phyloP scores from a whole-genome alignment of 257 asterid species.

The Solanum sejunctum region DNA sequence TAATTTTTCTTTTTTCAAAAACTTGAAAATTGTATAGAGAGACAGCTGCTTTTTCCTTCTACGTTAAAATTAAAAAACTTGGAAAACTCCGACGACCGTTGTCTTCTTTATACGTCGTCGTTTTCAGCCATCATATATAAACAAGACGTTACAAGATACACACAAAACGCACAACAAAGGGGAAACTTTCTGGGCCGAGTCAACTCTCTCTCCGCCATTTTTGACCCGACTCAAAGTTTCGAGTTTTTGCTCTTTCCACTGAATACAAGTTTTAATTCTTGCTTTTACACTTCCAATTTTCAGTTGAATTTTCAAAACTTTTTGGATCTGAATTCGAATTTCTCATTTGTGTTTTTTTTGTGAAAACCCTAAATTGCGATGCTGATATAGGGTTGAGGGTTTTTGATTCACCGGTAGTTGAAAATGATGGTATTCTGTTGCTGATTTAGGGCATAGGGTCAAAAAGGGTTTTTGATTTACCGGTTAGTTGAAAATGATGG shows the following conservation, averaged over 20 bases:
- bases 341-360: neutral
- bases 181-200: conserved; percentile 6
- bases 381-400: conserved; percentile 5
- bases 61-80: neutral
- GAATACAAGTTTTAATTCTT: neutral
- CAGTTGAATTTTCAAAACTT: neutral
- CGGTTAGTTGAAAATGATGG: conserved; percentile 56
- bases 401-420: neutral
- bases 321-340: conserved; percentile 2
- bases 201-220: conserved; percentile 27
- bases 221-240: conserved; percentile 1
- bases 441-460: neutral
- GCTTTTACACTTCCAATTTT: neutral
- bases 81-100: conserved; percentile 10
- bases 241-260: neutral
- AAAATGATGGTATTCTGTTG: neutral
- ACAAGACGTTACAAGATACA: neutral
- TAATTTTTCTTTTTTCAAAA: neutral
- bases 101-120: conserved; percentile 6
- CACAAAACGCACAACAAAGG: neutral
- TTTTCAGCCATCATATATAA: neutral
- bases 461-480: neutral
- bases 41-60: neutral
- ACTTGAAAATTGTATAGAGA: neutral
- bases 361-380: conserved; percentile 5